Base-by-base conservation (phyloP, 345 rosid species). In the Arabidopsis thaliana region DNA sequence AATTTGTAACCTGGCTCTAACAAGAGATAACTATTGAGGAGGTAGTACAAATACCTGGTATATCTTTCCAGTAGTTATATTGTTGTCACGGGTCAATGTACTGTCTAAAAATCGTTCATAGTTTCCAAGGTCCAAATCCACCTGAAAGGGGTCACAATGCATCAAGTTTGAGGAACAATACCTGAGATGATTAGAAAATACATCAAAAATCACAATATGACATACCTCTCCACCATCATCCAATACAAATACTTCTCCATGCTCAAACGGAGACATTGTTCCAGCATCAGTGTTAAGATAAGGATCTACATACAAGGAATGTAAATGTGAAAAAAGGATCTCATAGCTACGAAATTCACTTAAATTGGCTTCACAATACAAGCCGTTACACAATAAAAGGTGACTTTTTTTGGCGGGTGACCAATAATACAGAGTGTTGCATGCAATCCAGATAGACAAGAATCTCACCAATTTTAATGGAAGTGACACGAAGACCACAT, bases 211-310 rank as follows among this genome's bases (percentile, higher is more conserved):
- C 40, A 66, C 22, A 62, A 20, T 12, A 58, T 41, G 20, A 53
- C 48, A 73, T 76, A 88, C 96, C 96, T 91, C 93, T 24, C 96
- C 96, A 23, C 93, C 96, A 82, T 88, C 96, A 72, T 88, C 92
- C 56, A 91, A 71, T 42, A 90, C 96, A 84, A 88, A 91, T 4
- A 88, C 93, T 82, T 91, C 96, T 24, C 93, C 96, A 37, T 91
- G 96, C 84, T 91, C 96, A 74, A 91, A 91, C 59, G 96, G 96
- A 56, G 96, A 88, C 96, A 91, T 91, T 40, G 96, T 91, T 46
- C 96, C 96, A 30, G 93, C 96, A 82, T 91, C 96, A 10, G 89
- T 83, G 48, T 91, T 91, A 67, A 91, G 83, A 72, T 91, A 91
- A 79, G 93, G 96, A 81, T 91, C 96, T 91, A 84, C 78, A 69